A percentile compares a stretch with the other conserved stretches of the same genome.
Conservation (phyloP, 257 asterid genomes). For the Solanum sitiens region DNA sequence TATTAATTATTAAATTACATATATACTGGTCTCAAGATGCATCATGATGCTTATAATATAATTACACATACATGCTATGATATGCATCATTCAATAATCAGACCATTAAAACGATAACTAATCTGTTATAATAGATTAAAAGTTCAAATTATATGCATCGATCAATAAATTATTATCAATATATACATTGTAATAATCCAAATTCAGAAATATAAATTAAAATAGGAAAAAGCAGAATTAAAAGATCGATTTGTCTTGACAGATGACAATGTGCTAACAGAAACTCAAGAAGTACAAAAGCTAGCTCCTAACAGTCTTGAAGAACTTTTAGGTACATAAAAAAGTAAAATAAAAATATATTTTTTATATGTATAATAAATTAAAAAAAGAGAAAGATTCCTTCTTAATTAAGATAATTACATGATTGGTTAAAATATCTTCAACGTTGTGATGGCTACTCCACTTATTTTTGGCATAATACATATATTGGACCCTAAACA, state of each 20-base stretch:
- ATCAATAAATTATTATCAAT: not conserved
- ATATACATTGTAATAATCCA: not conserved
- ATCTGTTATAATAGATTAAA: not conserved
- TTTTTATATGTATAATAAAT: not conserved
- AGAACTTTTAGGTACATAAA: not conserved
- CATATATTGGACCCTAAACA: no score
- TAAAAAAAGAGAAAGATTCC: not conserved
- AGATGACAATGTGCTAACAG: not conserved
- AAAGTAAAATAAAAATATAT: not conserved
- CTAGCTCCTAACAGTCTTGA: not conserved
- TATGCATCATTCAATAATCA: not conserved
- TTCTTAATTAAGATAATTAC: not conserved
- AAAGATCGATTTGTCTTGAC: not conserved
- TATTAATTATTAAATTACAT: no score
- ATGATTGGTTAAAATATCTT: not conserved
- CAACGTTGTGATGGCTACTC: not conserved
- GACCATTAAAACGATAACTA: not conserved
- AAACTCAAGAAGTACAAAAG: not conserved
- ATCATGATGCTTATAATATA: not conserved
- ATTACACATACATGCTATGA: not conserved
- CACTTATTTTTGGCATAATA: not conserved
- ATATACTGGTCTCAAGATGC: no score
- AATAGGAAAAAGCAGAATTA: not conserved
- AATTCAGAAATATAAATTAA: not conserved
- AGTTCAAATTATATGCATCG: not conserved